phyloP scores from a whole-genome alignment of 1,284 basidiomycete species.

The Ustilago sp. region DNA sequence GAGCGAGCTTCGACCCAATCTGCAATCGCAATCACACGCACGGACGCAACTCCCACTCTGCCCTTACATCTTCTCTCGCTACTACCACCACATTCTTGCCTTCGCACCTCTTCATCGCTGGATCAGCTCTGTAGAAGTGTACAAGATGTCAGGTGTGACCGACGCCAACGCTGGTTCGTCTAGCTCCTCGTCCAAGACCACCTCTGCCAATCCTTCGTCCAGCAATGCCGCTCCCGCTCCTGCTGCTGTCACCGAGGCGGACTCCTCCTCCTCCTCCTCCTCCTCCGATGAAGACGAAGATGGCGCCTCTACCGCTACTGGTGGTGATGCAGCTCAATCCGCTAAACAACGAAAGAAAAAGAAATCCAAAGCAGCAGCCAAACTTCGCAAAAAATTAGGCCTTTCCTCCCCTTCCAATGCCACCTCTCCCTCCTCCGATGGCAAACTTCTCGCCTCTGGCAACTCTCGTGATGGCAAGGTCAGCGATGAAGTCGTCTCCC shows the following conservation, averaged over 20 bases:
- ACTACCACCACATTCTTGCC: neutral
- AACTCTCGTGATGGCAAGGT: constrained; percentile 35
- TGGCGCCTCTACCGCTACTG: constrained; percentile 2
- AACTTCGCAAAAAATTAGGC: constrained; percentile 60
- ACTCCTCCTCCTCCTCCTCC: constrained; percentile 16
- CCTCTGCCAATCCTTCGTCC: constrained; percentile 1
- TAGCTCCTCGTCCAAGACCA: neutral
- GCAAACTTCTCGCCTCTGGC: constrained; percentile 39
- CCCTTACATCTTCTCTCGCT: neutral
- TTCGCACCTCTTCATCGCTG: neutral
- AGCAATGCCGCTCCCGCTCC: neutral
- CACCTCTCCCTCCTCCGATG: constrained; percentile 11
- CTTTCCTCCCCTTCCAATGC: constrained; percentile 14
- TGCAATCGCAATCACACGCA: neutral
- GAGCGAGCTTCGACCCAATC: neutral
- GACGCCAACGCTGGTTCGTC: neutral
- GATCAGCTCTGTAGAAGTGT: neutral
- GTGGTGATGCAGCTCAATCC: constrained; percentile 16
- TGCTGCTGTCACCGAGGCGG: constrained; percentile 8
- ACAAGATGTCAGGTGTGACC: constrained; percentile 5
- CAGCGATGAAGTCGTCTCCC: constrained; percentile 52
- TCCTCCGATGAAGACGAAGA: constrained; percentile 31
- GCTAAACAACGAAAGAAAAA: constrained; percentile 61
- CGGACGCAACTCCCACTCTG: neutral
- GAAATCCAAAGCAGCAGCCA: constrained; percentile 59